Evolutionary conservation across 345 rosid species (phyloP).

Genomic region (Theobroma cacao): DNA sequence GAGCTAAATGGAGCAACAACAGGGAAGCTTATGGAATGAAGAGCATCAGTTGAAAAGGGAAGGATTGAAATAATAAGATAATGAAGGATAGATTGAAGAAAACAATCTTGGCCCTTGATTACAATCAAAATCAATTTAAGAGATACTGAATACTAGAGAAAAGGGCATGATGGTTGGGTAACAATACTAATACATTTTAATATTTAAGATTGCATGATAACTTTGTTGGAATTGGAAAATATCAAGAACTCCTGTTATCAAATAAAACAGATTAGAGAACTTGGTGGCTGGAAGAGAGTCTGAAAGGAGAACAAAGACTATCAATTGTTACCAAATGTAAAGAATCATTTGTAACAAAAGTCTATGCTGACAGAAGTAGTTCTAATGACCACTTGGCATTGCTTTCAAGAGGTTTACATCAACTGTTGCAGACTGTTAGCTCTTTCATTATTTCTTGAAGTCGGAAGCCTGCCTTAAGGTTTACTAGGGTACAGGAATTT

Average conservation of each 20-base stretch:
- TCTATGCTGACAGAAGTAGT: neutral
- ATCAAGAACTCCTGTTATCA: neutral
- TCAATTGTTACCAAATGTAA: neutral
- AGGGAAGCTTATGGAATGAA: neutral
- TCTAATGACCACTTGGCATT: neutral
- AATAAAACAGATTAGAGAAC: neutral
- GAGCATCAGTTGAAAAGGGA: neutral
- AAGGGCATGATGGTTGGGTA: neutral
- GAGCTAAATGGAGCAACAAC: neutral
- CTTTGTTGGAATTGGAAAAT: neutral
- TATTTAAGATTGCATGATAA: neutral
- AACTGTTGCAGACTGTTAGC: neutral
- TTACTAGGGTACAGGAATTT: neutral
- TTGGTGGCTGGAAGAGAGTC: neutral
- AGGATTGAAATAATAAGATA: neutral
- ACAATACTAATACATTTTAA: neutral
- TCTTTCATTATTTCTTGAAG: neutral
- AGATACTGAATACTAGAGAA: neutral
- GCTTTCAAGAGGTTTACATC: neutral
- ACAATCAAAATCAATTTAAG: neutral
- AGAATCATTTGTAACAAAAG: neutral
- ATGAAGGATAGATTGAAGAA: neutral
- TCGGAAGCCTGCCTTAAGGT: neutral
- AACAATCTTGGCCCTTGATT: neutral
- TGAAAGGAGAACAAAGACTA: neutral